Evolutionary conservation across 2,329 filamentous ascomycete genomes (phyloP).

Genomic region (Fusarium brachygibbosum): DNA sequence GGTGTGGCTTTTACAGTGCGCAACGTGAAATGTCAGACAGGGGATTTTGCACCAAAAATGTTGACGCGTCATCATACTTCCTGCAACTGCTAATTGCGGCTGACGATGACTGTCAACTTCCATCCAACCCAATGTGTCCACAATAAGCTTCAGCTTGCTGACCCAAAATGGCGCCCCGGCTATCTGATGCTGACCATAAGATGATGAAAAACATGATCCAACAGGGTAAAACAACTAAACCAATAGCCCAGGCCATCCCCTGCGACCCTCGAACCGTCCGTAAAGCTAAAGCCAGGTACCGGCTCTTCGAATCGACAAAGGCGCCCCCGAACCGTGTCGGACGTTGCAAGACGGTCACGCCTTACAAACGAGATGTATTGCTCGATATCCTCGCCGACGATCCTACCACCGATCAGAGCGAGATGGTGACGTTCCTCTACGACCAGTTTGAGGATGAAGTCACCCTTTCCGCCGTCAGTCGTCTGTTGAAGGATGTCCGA

Average conservation of each 20-base stretch:
- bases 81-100: not conserved
- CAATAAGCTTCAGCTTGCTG: not conserved
- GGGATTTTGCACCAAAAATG: not conserved
- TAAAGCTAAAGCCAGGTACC: conserved; percentile 4
- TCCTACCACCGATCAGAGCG: conserved; percentile 17
- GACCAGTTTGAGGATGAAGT: conserved; percentile 9
- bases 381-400: conserved; percentile 6
- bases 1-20: too few relatives aligned
- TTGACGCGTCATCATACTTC: not conserved
- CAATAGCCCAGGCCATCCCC: conserved; percentile 19
- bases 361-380: conserved; percentile 12
- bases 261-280: conserved; percentile 16
- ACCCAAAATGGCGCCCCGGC: too few relatives aligned
- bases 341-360: not conserved
- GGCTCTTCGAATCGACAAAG: conserved; percentile 20
- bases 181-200: conserved; percentile 14
- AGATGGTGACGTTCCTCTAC: conserved; percentile 16
- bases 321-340: conserved; percentile 18
- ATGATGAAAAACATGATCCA: conserved; percentile 22
- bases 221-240: conserved; percentile 6
- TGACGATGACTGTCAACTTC: not conserved
- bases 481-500: conserved; percentile 32
- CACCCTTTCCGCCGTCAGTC: conserved; percentile 41
- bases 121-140: not conserved
- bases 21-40: too few relatives aligned